Conservation (phyloP, 2,329 filamentous ascomycete genomes). For the Immersiporthe knoxdaviesiana region DNA sequence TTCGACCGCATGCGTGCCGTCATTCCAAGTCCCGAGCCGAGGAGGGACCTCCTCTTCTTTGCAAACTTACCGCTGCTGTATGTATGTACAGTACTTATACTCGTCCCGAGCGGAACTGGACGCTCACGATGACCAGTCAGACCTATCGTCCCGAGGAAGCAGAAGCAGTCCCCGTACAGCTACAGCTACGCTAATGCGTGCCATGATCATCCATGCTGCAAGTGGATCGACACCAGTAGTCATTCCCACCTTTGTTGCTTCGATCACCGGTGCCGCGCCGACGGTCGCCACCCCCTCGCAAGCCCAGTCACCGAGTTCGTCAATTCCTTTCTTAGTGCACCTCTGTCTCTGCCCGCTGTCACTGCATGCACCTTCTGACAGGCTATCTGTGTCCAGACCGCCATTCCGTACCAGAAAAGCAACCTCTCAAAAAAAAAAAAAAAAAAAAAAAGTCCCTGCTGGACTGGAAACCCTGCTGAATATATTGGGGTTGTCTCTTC, state of each 20-base stretch:
- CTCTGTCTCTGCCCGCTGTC: background rate
- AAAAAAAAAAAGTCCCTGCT: background rate
- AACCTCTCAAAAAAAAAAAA: slow-evolving; percentile 10
- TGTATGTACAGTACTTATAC: too few relatives aligned
- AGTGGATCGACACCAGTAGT: slow-evolving; percentile 8
- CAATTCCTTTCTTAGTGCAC: slow-evolving; percentile 8
- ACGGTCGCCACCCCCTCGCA: background rate
- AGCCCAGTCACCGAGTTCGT: background rate
- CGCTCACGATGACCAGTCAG: background rate
- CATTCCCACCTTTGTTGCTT: slow-evolving; percentile 13
- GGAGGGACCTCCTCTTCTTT: background rate
- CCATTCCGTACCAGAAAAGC: slow-evolving; percentile 20
- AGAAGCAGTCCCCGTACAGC: background rate
- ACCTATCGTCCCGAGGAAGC: background rate
- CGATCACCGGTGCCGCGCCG: slow-evolving; percentile 11
- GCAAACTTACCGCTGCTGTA: background rate
- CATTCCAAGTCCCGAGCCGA: background rate
- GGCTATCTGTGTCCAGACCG: slow-evolving; percentile 24
- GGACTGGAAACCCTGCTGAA: slow-evolving; percentile 6
- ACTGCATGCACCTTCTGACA: slow-evolving; percentile 7
- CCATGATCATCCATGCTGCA: slow-evolving; percentile 14
- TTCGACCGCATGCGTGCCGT: background rate
- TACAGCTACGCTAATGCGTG: slow-evolving; percentile 15
- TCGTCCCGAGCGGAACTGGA: background rate
- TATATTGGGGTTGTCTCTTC: background rate